These are phyloP conservation scores for Rhizopogon roseolus DNA, from an alignment of 768 basidiomycete genomes.

Conservation along the genomic window DNA sequence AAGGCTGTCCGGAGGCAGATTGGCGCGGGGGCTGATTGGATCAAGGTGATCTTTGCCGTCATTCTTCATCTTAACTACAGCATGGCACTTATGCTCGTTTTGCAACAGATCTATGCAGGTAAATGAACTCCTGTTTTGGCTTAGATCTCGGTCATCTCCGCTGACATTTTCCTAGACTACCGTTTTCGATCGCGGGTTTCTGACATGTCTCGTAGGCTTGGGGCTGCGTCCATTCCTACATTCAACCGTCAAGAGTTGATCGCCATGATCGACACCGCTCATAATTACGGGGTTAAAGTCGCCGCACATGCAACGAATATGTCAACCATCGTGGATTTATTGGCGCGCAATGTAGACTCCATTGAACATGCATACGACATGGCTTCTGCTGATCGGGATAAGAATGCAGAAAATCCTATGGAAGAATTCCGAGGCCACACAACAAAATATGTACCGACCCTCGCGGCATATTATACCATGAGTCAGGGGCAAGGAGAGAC, in stretches of 20 bases:
- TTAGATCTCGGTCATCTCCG: constrained; percentile 11
- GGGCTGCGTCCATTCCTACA: constrained; percentile 31
- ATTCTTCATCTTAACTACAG: not conserved
- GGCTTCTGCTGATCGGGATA: not conserved
- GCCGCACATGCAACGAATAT: constrained; percentile 46
- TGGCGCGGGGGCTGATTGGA: constrained; percentile 64
- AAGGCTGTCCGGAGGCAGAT: constrained; percentile 56
- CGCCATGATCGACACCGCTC: constrained; percentile 48
- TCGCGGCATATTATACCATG: constrained; percentile 42
- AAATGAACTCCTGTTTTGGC: constrained; percentile 8
- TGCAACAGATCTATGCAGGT: constrained; percentile 48
- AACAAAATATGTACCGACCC: constrained; percentile 55
- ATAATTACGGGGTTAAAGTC: constrained; percentile 49
- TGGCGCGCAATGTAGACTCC: constrained; percentile 35
- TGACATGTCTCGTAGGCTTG: constrained; percentile 33
- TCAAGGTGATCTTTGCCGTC: constrained; percentile 41
- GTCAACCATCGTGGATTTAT: constrained; percentile 28
- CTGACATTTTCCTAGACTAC: constrained; percentile 38
- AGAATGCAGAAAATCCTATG: not conserved
- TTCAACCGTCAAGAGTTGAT: constrained; percentile 43
- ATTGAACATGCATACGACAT: constrained; percentile 51
- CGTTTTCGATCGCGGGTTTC: constrained; percentile 41
- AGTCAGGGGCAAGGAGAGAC: constrained; percentile 10
- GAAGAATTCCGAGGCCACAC: constrained; percentile 20
- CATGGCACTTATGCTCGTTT: not conserved